These are phyloP conservation scores for Avena sativa DNA, from an alignment of 176 grass and related monocot species.

Conservation along the genomic window DNA sequence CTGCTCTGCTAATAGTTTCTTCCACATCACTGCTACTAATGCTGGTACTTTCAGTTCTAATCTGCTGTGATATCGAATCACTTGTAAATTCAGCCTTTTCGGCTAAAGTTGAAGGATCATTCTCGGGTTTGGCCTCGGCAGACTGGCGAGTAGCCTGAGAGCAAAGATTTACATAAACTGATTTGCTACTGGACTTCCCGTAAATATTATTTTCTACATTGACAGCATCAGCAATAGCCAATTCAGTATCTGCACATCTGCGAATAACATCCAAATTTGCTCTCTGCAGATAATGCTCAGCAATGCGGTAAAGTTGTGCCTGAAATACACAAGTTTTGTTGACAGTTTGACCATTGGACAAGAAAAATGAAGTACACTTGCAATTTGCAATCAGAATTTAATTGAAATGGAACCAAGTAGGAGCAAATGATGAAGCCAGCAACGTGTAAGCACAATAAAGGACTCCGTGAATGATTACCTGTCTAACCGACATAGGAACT, in stretches of 20 bases:
- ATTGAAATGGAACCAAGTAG: background rate
- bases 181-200: constrained; percentile 83
- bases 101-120: constrained; percentile 31
- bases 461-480: constrained; percentile 58
- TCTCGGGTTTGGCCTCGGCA: constrained; percentile 55
- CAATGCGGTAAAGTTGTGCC: constrained; percentile 79
- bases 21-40: constrained; percentile 37
- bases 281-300: constrained; percentile 89
- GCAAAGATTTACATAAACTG: constrained; percentile 89
- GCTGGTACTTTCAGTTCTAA: constrained; percentile 18
- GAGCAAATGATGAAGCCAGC: constrained; percentile 14
- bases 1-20: constrained; percentile 27
- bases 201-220: constrained; percentile 87
- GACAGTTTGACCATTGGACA: constrained; percentile 26
- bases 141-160: constrained; percentile 67
- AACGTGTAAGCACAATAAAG: constrained; percentile 36
- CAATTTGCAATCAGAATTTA: constrained; percentile 1
- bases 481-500: constrained; percentile 73
- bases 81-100: constrained; percentile 47
- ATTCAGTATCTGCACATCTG: constrained; percentile 87
- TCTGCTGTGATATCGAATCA: constrained; percentile 31
- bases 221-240: constrained; percentile 93
- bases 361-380: background rate
- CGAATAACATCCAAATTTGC: constrained; percentile 71
- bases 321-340: constrained; percentile 54